Conservation (phyloP, 768 basidiomycete species). For the Psilocybe subaeruginosa region DNA sequence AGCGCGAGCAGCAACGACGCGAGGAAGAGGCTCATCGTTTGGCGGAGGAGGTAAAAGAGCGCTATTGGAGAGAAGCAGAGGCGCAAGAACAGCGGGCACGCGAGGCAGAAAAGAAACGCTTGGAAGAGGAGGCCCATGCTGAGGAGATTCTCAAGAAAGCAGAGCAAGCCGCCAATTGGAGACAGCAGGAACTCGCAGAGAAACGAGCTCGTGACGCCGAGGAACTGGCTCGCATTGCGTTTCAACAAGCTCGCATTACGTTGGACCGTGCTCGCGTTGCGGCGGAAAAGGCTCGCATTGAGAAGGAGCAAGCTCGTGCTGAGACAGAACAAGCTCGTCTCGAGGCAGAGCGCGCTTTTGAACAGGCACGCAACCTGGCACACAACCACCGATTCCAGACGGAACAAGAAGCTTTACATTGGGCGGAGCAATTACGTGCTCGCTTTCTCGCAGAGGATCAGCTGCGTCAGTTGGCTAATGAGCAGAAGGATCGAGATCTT, state of each 20-base stretch:
- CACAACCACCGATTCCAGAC: neutral
- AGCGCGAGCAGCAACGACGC: neutral
- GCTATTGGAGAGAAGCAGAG: neutral
- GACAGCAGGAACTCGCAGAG: neutral
- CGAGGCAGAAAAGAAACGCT: neutral
- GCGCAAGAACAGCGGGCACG: neutral
- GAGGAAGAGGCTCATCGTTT: conserved; percentile 1
- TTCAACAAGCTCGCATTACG: neutral
- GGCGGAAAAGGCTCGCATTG: neutral
- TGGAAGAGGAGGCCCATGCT: neutral
- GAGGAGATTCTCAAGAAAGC: neutral
- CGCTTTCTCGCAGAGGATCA: neutral
- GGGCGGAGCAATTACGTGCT: neutral
- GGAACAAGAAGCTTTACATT: neutral
- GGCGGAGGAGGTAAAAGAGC: neutral
- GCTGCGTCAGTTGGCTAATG: neutral
- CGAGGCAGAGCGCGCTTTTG: neutral
- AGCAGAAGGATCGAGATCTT: neutral
- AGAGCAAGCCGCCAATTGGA: neutral
- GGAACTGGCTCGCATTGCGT: neutral
- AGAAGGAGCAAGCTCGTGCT: neutral
- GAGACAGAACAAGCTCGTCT: neutral
- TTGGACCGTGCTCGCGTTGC: neutral
- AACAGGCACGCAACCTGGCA: neutral
- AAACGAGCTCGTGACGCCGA: neutral